Conservation (phyloP, 768 basidiomycete species). For the Mycena indigotica region DNA sequence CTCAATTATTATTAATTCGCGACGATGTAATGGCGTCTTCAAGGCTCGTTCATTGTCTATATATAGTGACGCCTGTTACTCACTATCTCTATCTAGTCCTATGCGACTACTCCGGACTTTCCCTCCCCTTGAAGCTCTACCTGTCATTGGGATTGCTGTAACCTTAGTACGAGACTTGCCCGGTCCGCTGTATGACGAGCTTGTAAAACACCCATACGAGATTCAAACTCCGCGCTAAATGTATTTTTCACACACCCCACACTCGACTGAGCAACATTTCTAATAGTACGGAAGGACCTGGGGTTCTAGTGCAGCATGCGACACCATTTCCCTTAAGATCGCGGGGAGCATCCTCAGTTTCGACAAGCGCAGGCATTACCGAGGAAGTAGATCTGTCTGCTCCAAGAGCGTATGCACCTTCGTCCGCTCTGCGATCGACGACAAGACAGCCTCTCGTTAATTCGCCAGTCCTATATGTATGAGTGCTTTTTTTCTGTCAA, state of each 20-base stretch:
- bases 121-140: conserved; percentile 84
- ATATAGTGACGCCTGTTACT: conserved; percentile 3
- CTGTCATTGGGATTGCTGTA: conserved; percentile 90
- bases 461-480: conserved; percentile 61
- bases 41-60: conserved; percentile 55
- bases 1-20: conserved; percentile 87
- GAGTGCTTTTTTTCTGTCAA: too few relatives aligned
- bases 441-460: conserved; percentile 87
- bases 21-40: conserved; percentile 86
- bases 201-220: conserved; percentile 86
- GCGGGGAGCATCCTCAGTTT: conserved; percentile 39
- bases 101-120: conserved; percentile 94
- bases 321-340: conserved; percentile 34
- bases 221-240: conserved; percentile 29
- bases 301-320: conserved; percentile 57
- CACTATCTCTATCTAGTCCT: conserved; percentile 57
- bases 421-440: conserved; percentile 71
- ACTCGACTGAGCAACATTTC: conserved; percentile 53
- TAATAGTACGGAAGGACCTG: conserved; percentile 59
- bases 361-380: conserved; percentile 57
- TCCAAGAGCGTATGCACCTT: conserved; percentile 67
- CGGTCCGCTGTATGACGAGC: conserved; percentile 81
- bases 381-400: too few relatives aligned
- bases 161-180: conserved; percentile 93
- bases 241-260: conserved; percentile 44